These are phyloP conservation scores for Boletellus sp. DNA, from an alignment of 1,284 basidiomycete genomes.

Conservation along the genomic window DNA sequence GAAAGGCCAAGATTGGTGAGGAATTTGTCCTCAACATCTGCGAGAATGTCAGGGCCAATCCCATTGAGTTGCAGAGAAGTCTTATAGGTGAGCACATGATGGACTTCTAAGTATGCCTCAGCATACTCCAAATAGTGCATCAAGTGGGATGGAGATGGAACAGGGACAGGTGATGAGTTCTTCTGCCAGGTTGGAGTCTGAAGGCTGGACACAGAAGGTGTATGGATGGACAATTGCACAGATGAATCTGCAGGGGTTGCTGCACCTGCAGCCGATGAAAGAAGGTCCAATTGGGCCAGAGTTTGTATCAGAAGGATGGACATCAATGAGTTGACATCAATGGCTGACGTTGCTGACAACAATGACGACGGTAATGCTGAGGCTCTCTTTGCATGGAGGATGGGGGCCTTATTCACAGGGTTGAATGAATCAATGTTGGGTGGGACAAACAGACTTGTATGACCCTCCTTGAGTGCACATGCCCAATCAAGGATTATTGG, in stretches of 20 bases:
- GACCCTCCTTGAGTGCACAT: neutral
- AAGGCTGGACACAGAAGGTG: too few species aligned
- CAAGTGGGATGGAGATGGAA: slow-evolving; percentile 1
- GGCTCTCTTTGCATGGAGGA: neutral
- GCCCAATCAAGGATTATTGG: slow-evolving; percentile 11
- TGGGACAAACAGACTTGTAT: neutral
- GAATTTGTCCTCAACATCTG: neutral
- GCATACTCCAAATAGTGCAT: neutral
- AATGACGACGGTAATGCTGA: too few species aligned
- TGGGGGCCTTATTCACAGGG: slow-evolving; percentile 1
- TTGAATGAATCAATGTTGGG: slow-evolving; percentile 11
- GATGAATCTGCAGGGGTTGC: too few species aligned
- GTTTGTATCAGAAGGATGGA: too few species aligned
- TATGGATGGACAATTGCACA: too few species aligned
- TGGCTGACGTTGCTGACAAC: neutral
- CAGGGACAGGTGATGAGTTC: too few species aligned
- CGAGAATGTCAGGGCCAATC: slow-evolving; percentile 10
- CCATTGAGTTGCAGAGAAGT: neutral
- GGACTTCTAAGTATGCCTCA: neutral
- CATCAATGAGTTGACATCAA: neutral
- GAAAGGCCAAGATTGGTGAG: neutral
- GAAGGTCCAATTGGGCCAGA: too few species aligned
- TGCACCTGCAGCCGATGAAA: too few species aligned
- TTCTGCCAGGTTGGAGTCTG: too few species aligned
- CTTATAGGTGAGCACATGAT: neutral